These are phyloP conservation scores for Penicillium sp. DNA, from an alignment of 2,329 filamentous ascomycete species.

Conservation along the genomic window DNA sequence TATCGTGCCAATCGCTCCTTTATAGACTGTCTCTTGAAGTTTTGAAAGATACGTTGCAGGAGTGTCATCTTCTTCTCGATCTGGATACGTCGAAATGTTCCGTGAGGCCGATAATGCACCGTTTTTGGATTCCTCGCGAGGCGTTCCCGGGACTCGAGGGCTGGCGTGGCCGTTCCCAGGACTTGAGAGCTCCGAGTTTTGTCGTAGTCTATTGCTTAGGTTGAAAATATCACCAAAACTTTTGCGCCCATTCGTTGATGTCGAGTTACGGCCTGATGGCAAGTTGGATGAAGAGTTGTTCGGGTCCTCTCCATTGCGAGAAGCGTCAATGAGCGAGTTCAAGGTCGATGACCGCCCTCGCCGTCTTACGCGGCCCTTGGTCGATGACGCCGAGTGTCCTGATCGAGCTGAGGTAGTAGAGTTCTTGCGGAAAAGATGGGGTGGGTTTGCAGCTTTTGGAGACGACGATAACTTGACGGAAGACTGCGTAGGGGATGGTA, in stretches of 20 bases:
- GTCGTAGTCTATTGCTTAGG: conserved; percentile 68
- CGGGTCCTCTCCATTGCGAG: conserved; percentile 65
- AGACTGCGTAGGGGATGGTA: conserved; percentile 50
- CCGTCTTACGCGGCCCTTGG: conserved; percentile 49
- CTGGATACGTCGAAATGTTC: conserved; percentile 66
- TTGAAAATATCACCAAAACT: conserved; percentile 89
- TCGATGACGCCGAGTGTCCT: conserved; percentile 50
- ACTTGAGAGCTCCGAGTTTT: conserved; percentile 69
- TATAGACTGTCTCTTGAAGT: conserved; percentile 73
- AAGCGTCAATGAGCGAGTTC: conserved; percentile 69
- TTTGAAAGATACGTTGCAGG: conserved; percentile 83
- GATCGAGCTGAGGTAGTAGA: conserved; percentile 67
- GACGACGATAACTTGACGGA: conserved; percentile 46
- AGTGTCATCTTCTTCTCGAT: conserved; percentile 80
- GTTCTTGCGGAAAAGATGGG: conserved; percentile 54
- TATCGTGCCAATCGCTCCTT: conserved; percentile 77
- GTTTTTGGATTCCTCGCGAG: conserved; percentile 70
- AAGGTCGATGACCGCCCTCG: conserved; percentile 84
- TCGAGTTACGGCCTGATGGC: conserved; percentile 64
- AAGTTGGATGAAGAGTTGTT: conserved; percentile 55
- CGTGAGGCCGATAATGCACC: conserved; percentile 76
- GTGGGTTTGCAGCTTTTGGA: conserved; percentile 35
- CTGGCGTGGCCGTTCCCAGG: conserved; percentile 59
- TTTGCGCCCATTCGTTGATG: conserved; percentile 78
- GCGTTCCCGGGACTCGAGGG: conserved; percentile 58